These are phyloP conservation scores for Trichaptum fuscoviolaceum DNA, from an alignment of 768 basidiomycete genomes.

Conservation along the genomic window DNA sequence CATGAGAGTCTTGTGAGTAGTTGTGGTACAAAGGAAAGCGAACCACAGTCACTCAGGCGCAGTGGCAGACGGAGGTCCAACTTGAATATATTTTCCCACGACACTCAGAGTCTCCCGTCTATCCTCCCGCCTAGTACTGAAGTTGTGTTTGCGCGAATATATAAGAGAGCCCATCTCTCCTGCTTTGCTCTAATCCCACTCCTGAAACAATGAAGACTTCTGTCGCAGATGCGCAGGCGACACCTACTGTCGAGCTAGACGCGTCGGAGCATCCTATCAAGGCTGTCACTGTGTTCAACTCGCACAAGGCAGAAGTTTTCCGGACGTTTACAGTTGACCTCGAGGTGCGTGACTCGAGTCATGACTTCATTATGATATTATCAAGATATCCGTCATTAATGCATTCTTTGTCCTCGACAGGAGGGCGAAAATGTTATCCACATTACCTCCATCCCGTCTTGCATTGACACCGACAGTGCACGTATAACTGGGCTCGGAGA, in stretches of 20 bases:
- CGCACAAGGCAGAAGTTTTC: constrained; percentile 52
- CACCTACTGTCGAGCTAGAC: not conserved
- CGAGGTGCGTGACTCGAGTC: constrained; percentile 35
- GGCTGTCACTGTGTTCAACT: constrained; percentile 53
- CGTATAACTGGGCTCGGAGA: constrained; percentile 46
- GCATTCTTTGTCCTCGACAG: constrained; percentile 23
- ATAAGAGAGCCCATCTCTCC: too few relatives aligned
- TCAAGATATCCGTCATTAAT: too few relatives aligned
- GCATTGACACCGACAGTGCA: constrained; percentile 46
- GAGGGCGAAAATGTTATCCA: constrained; percentile 48
- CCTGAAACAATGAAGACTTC: not conserved
- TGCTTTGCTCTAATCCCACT: not conserved
- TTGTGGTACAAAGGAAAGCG: too few relatives aligned
- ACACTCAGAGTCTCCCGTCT: too few relatives aligned
- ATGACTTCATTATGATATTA: too few relatives aligned
- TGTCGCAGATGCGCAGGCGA: not conserved
- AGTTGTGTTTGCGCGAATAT: too few relatives aligned
- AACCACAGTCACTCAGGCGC: too few relatives aligned
- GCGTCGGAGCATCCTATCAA: constrained; percentile 44
- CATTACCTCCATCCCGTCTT: constrained; percentile 42
- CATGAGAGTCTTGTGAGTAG: too few relatives aligned
- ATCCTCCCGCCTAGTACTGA: too few relatives aligned
- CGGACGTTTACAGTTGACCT: constrained; percentile 44
- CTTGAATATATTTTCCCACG: too few relatives aligned
- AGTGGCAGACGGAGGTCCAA: too few relatives aligned